These are phyloP conservation scores for Debaryomyces maramus DNA, from an alignment of 805 yeast genomes.

Conservation along the genomic window DNA sequence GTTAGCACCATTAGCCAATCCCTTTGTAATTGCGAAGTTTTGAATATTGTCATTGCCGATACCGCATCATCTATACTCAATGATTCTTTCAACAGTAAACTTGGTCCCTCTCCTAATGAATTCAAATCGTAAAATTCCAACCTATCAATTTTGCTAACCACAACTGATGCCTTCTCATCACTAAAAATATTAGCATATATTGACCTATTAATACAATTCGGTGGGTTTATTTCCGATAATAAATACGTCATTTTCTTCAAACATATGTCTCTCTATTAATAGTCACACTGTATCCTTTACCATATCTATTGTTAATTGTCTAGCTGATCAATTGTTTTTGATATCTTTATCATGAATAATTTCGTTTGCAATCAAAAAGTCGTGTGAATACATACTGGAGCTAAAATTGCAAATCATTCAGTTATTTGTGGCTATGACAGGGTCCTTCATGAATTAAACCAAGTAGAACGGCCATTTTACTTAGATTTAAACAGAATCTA, in stretches of 20 bases:
- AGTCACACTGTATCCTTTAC: too few species aligned
- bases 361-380: background rate
- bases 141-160: constrained; percentile 13
- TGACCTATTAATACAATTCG: constrained; percentile 15
- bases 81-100: constrained; percentile 11
- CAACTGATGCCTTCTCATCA: constrained; percentile 8
- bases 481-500: too few species aligned
- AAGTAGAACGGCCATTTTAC: too few species aligned
- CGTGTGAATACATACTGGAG: background rate
- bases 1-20: constrained; percentile 17
- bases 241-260: constrained; percentile 19
- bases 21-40: constrained; percentile 7
- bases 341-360: too few species aligned
- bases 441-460: background rate
- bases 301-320: too few species aligned
- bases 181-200: constrained; percentile 11
- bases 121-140: constrained; percentile 13
- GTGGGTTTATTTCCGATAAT: constrained; percentile 18
- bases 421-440: constrained; percentile 4
- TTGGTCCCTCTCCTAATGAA: background rate
- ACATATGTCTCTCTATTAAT: too few species aligned
- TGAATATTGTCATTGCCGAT: constrained; percentile 11
- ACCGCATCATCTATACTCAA: constrained; percentile 14
- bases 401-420: background rate
- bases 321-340: too few species aligned